Evolutionary conservation across 768 basidiomycete species (phyloP).

Genomic region (Russula emetica): DNA sequence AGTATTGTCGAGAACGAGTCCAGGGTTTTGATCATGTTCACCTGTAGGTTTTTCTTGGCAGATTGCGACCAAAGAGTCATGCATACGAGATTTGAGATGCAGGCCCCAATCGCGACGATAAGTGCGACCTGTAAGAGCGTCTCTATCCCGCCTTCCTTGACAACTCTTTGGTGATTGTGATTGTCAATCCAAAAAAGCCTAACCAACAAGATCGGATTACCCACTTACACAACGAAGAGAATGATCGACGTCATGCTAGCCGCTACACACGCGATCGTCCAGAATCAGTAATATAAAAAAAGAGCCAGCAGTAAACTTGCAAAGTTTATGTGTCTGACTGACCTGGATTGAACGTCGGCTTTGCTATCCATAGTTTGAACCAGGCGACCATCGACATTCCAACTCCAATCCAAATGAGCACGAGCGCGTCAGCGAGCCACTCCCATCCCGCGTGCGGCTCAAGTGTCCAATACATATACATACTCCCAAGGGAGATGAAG

Average conservation of each 20-base stretch:
- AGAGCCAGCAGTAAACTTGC: not conserved
- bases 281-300: conserved; percentile 4
- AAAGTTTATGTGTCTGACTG: conserved; percentile 33
- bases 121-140: conserved; percentile 70
- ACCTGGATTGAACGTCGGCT: conserved; percentile 89
- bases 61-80: conserved; percentile 79
- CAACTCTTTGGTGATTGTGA: conserved; percentile 55
- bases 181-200: not conserved
- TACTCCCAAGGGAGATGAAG: conserved; percentile 67
- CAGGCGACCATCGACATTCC: conserved; percentile 81
- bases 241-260: conserved; percentile 83
- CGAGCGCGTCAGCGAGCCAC: conserved; percentile 67
- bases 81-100: conserved; percentile 81
- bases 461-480: conserved; percentile 76
- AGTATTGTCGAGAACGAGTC: conserved; percentile 87
- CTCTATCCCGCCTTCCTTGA: conserved; percentile 82
- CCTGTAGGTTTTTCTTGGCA: conserved; percentile 77
- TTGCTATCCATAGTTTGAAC: conserved; percentile 89
- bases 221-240: conserved; percentile 70
- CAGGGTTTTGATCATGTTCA: conserved; percentile 78
- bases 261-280: conserved; percentile 40
- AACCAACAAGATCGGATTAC: not conserved
- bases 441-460: conserved; percentile 67
- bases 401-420: conserved; percentile 78
- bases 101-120: conserved; percentile 72